A percentile compares a stretch with the other conserved stretches of the same genome.
phyloP scores from a whole-genome alignment of 495 filamentous ascomycete species.

The Eremomyces bilateralis region DNA sequence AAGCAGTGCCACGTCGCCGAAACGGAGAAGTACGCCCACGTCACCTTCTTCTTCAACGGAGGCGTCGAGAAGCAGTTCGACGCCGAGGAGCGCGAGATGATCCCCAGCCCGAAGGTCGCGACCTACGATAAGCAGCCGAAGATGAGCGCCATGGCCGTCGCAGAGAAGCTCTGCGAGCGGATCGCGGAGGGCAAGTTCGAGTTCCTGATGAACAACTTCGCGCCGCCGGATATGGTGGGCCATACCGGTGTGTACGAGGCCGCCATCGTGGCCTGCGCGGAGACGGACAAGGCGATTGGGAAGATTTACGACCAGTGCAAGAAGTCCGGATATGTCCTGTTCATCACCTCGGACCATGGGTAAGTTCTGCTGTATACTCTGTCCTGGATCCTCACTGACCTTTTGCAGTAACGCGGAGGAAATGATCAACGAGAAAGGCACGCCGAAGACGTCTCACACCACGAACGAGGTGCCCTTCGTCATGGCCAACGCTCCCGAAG shows the following conservation, averaged over 20 bases:
- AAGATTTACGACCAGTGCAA: constrained; percentile 82
- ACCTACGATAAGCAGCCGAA: constrained; percentile 93
- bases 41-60: constrained; percentile 99
- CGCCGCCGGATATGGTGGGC: constrained; percentile 96
- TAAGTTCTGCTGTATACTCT: constrained; percentile 16
- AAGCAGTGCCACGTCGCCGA: constrained; percentile 93
- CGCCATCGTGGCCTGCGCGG: constrained; percentile 64
- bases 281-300: constrained; percentile 85
- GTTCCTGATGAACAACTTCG: constrained; percentile 99
- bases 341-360: constrained; percentile 91
- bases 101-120: constrained; percentile 54
- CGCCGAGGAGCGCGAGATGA: constrained; percentile 64
- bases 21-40: constrained; percentile 98
- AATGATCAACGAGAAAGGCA: constrained; percentile 89
- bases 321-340: constrained; percentile 73
- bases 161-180: constrained; percentile 64
- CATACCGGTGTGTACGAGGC: constrained; percentile 95
- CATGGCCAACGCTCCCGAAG: constrained; percentile 87
- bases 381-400: constrained; percentile 1
- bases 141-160: constrained; percentile 83
- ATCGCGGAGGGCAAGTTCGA: constrained; percentile 64
- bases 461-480: constrained; percentile 94
- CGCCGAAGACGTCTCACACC: constrained; percentile 94
- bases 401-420: constrained; percentile 72
- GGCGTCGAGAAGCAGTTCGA: constrained; percentile 94